Percentiles rank a stretch among this genome's conserved stretches.
phyloP scores from a whole-genome alignment of 495 filamentous ascomycete species.

The Annulohypoxylon moriforme region DNA sequence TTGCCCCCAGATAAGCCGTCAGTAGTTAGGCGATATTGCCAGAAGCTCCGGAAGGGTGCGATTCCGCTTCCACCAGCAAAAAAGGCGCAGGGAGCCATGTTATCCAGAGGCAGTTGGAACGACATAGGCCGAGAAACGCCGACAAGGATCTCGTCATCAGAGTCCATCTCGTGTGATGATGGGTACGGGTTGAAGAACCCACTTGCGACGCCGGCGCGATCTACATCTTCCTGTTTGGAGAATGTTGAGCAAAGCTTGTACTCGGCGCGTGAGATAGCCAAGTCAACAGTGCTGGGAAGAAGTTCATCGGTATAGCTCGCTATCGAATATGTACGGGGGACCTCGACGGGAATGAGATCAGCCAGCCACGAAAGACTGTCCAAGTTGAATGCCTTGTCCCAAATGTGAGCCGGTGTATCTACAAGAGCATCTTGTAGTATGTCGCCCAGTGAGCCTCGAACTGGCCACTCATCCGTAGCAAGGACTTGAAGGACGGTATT shows the following conservation, averaged over 20 bases:
- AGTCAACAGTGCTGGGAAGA: conserved; percentile 59
- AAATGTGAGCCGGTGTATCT: conserved; percentile 58
- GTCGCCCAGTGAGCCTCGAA: conserved; percentile 60
- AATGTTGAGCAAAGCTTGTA: conserved; percentile 58
- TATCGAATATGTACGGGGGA: conserved; percentile 63
- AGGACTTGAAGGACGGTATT: conserved; percentile 60
- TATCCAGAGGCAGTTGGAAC: conserved; percentile 61
- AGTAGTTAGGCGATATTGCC: conserved; percentile 55
- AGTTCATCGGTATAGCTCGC: conserved; percentile 59
- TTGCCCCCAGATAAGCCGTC: conserved; percentile 52
- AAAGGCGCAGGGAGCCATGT: conserved; percentile 60
- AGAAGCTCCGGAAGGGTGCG: conserved; percentile 64
- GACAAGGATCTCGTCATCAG: conserved; percentile 56
- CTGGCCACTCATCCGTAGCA: conserved; percentile 61
- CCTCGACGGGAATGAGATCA: conserved; percentile 59
- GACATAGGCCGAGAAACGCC: conserved; percentile 62
- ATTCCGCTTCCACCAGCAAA: conserved; percentile 65
- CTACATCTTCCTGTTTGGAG: conserved; percentile 46
- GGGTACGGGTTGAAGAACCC: conserved; percentile 61
- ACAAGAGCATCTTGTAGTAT: conserved; percentile 56
- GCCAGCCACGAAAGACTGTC: conserved; percentile 57
- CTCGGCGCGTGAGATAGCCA: conserved; percentile 61
- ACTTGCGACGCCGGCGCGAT: conserved; percentile 59
- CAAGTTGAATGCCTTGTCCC: conserved; percentile 61
- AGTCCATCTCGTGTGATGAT: conserved; percentile 49